Evolutionary conservation across 257 asterid species (phyloP), one percentile per base, ranked within the genome.

Genomic region (Nicotiana benthamiana): DNA sequence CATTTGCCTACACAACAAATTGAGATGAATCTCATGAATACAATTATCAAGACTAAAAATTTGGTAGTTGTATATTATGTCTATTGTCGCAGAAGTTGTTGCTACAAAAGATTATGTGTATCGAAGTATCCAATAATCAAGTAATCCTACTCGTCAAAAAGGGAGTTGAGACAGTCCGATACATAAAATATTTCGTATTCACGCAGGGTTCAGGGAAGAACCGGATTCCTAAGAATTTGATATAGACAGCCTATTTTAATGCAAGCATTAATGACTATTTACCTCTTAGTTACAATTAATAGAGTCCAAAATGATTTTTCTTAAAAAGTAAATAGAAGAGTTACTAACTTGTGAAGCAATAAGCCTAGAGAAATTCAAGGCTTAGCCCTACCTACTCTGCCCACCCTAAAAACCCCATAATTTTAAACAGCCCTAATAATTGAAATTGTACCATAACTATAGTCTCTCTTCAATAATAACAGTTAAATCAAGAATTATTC

Each of bases 381-480:
- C 40, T 6, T 40, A 70, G 34, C 57, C 16, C 78, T 46, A 46
- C 78, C 78, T 46, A 70, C 59, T 57, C 40, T 72, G 60, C 60
- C 78, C 40, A 72, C 60, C 78, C 77, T 43, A 22, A 12, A 70
- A 12, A 43, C 18, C 18, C 27, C 77, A 20, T 20, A 20, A 20
- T 68, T 18, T 68, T 9, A 40, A 68, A 68, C 78, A 46, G 24
- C 3, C 13, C 36, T 36, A 36, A 36, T 7, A 1, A 36, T 36
- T 7, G 46, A 36, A 36, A 36, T 36, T 36, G 10, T 36, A 1
- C 10, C 48, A 40, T 40, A 54, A 17, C 61, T 54, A 54, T 51
- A 2, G 61, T 54, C 11, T 54, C 22, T 15, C 18, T 52, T 40
- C 11, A 52, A 52, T 52, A 52, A 48, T 17, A 17, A 56, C 61